Evolutionary conservation across 2,329 filamentous ascomycete genomes (phyloP).

Genomic region (Teratosphaeria gauchensis): DNA sequence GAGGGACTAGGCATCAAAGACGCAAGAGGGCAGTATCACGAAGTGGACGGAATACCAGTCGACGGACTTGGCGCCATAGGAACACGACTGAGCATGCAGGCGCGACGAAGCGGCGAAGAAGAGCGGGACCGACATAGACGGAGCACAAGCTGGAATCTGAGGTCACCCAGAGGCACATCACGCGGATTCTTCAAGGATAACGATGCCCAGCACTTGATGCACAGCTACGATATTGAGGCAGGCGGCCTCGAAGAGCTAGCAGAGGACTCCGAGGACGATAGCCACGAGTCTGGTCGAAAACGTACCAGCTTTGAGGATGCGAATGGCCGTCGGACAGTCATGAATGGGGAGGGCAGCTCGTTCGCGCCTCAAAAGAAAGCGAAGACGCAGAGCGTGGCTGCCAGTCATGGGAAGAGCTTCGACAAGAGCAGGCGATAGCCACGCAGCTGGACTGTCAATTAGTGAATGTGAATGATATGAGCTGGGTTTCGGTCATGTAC

Average conservation of each 20-base stretch:
- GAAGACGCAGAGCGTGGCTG: constrained; percentile 8
- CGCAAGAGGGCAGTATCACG: constrained; percentile 24
- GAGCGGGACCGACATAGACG: constrained; percentile 35
- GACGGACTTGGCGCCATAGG: constrained; percentile 84
- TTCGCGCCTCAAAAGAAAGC: constrained; percentile 6
- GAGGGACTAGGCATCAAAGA: constrained; percentile 48
- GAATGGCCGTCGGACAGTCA: constrained; percentile 8
- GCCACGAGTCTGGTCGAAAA: constrained; percentile 17
- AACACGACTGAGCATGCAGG: constrained; percentile 88
- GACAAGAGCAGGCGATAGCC: constrained; percentile 9
- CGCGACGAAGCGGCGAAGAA: constrained; percentile 57
- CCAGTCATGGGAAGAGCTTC: constrained; percentile 14
- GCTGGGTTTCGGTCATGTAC: constrained; percentile 3
- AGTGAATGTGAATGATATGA: not conserved
- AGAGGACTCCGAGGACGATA: constrained; percentile 63
- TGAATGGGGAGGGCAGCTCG: constrained; percentile 8
- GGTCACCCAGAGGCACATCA: constrained; percentile 27
- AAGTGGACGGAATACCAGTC: constrained; percentile 74
- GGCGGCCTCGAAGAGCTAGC: constrained; percentile 61
- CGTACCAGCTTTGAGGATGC: constrained; percentile 25
- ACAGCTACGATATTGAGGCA: constrained; percentile 79
- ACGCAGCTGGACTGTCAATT: constrained; percentile 1
- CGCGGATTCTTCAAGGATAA: constrained; percentile 6
- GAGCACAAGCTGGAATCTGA: constrained; percentile 40
- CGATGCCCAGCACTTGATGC: constrained; percentile 76